Conservation (phyloP, 805 yeast species). For the Saccharomycopsis fibuligera region DNA sequence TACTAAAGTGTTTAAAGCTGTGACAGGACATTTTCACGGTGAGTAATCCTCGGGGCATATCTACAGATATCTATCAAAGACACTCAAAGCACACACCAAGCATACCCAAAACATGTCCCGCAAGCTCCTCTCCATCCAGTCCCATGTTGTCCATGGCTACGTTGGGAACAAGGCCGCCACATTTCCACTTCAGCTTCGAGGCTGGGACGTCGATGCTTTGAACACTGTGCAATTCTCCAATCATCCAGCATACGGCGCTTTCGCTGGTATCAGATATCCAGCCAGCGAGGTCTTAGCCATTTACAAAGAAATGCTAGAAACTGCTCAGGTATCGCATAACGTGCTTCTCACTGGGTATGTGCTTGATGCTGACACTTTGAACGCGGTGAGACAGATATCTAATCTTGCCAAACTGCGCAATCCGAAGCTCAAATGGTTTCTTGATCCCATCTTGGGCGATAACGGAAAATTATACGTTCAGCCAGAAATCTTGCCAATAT, state of each 20-base stretch:
- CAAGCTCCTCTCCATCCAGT: constrained; percentile 51
- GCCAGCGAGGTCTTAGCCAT: constrained; percentile 43
- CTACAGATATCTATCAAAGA: too few relatives aligned
- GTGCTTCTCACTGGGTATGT: constrained; percentile 76
- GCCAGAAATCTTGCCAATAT: constrained; percentile 45
- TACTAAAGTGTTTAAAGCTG: too few relatives aligned
- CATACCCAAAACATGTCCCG: too few relatives aligned
- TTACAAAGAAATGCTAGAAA: constrained; percentile 47
- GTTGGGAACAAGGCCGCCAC: constrained; percentile 92
- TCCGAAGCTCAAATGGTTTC: constrained; percentile 43
- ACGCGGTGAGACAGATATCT: constrained; percentile 38
- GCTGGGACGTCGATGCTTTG: constrained; percentile 90
- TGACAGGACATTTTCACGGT: too few relatives aligned
- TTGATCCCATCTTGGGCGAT: constrained; percentile 94
- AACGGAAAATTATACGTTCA: constrained; percentile 76
- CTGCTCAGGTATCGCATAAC: constrained; percentile 46
- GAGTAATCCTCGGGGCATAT: too few relatives aligned
- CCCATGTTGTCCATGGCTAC: constrained; percentile 93
- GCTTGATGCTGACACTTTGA: constrained; percentile 54
- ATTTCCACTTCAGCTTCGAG: constrained; percentile 77
- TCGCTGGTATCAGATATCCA: constrained; percentile 50
- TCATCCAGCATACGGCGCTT: constrained; percentile 80
- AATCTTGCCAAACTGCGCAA: background rate
- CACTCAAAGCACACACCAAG: too few relatives aligned
- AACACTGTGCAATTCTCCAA: constrained; percentile 87